Base-by-base conservation (phyloP, 805 yeast genomes). In the Scheffersomyces lignosus region DNA sequence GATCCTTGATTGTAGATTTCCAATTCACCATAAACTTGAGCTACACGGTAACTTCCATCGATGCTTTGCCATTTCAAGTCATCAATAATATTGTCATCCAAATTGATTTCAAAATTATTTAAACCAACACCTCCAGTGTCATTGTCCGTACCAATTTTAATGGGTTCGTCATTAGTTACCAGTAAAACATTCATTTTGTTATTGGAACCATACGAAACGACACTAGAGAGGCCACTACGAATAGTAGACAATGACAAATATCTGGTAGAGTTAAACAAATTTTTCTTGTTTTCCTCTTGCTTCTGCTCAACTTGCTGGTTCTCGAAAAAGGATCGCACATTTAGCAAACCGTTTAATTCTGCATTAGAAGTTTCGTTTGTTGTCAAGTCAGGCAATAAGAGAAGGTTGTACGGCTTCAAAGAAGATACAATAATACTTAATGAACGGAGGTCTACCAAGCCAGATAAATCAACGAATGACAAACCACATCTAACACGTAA, bases 371-470 rank as follows among this genome's bases (percentile, higher is more conserved):
- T 44, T 22, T 40, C 44, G 15, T 29, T 31, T 27, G 50, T 51
- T 3, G 74, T 60, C 12, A 62, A 44, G 42, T 75, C 81, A 15
- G 80, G 73, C 3, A 77, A 58, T 17, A 84, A 57, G 8, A 91
- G 64, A 31, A 90, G 68, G 47, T 81, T 81, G 34, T 80, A 75
- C 4, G 98, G 96, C 50, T 86, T 85, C 36, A 93, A 63, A 2
- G 83, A 73, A 15, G 93, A 87, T 29, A 88, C 70, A 37, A 90
- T 85, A 59, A 87, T 78, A 31, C 81, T 73, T 38, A 87, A 63
- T 0, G 99, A 91, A 44, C 96, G 73, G 44, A 82, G 66, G 54
- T 93, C 97, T 0, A 87, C 91, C 14, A 84, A 62, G 15, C 96
- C 96, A 12, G 89, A 77, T 31, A 90, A 68, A 55, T 91, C 97